Base-by-base conservation (phyloP, 345 rosid genomes). In the Toxicodendron radicans region DNA sequence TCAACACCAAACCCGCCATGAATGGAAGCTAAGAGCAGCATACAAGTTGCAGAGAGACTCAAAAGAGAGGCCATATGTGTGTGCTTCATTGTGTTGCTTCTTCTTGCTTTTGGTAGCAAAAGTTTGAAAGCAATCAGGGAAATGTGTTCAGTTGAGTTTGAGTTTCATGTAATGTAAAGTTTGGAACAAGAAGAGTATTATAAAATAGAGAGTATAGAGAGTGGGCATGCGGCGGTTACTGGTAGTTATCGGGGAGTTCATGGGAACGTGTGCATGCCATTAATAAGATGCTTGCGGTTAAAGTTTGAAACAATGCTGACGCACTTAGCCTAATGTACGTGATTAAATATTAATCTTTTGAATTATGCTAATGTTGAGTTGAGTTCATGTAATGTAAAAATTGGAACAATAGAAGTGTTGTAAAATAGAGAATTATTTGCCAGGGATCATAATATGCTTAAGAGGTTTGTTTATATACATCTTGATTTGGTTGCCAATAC, bases 21-120 rank as follows among this genome's bases (percentile, higher is more conserved):
- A 33, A 70, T 76, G 21, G 52, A 60, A 4, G 74, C 82, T 27
- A 78, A 12, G 46, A 80, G 23, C 16, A 80, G 51, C 53, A 80
- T 35, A 24, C 60, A 51, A 52, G 68, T 3, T 49, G 66, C 58
- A n/a, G 69, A 43, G 23, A 68, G 13, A 68, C 63, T 66, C 68
- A 58, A 7, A 7, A 38, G 32, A 23, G 65, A 35, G 10, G 79
- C 63, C 84, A 83, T 80, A 1, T 69, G 24, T 16, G 43, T 13
- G 30, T 62, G 58, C 18, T 66, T 38, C 59, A 52, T 9, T 35
- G 18, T 61, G 14, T 2, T 35, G 18, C 8, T 43, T 17, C 10
- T 38, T 32, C 48, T n/a, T 35, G 45, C 2, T 10, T 14, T 1
- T 10, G 35, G 30, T 21, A 61, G 66, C 20, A 14, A 14, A n/a